Base-by-base conservation (phyloP, 495 filamentous ascomycete species). In the Acidiella bohemica region DNA sequence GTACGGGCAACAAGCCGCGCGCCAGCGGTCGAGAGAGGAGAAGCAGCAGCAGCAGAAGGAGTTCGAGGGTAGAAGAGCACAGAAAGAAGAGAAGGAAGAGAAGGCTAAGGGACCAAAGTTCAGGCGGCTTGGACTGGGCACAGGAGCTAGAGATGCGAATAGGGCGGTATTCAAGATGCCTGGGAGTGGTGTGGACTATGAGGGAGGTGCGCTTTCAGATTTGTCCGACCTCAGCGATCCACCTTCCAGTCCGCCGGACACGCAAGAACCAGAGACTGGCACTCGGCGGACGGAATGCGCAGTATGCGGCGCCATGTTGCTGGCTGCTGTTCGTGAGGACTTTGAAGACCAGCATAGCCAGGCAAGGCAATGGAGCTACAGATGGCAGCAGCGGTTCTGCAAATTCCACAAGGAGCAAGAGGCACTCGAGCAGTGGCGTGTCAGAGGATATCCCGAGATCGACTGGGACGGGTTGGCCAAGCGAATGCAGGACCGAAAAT, bases 381-480 rank as follows among this genome's bases (percentile, higher is more conserved):
- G 39, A 13, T 40, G 49, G 23, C 56, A 58, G 31, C 56, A 63
- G 20, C 54, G 57, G 23, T 93, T 95, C 59, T 95, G 88, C 59
- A 60, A 68, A 18, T 64, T 68, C 0, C 88, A 95, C 60, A 73
- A 75, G 46, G 63, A 63, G 16, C 47, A 56, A 4, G 64, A 69
- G 3, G 81, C 83, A 7, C 51, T 66, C 38, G 54, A 66, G 3
- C 62, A 73, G 36, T 93, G 84, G 77, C 48, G 47, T 11, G 50
- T 64, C 9, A 70, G 67, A 27, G 73, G 74, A 1, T 95, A 92
- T 58, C 90, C 88, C 2, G 56, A 63, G 0, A 87, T 95, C 47
- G 59, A 87, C 44, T 96, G 88, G 88, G 54, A 60, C 1, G 51
- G 44, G 2, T 68, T 96, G 22, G 67, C 74, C n/a, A 44, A 53